These are phyloP conservation scores for Miscanthus lutarioriparius DNA, from an alignment of 176 grass and related monocot species.

Conservation along the genomic window DNA sequence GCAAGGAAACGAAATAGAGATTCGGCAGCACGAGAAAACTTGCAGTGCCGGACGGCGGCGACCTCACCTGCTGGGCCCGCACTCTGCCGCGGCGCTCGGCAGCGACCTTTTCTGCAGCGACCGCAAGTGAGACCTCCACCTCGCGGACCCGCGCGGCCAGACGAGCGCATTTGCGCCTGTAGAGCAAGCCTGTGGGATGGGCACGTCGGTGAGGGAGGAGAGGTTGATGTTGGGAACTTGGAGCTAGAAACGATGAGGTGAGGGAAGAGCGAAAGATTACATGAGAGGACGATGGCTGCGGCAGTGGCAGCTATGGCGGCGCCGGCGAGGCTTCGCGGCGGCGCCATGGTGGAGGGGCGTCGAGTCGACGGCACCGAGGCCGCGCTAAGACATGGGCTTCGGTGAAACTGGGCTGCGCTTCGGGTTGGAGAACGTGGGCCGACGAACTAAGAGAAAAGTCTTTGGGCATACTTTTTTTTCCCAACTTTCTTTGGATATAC, in stretches of 20 bases:
- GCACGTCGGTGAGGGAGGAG: background rate
- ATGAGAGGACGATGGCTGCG: constrained; percentile 41
- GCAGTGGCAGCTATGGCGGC: constrained; percentile 24
- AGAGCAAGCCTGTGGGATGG: constrained; percentile 45
- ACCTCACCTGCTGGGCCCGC: constrained; percentile 75
- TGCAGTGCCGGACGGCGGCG: background rate
- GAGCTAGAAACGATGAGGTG: background rate
- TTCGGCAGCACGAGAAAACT: background rate
- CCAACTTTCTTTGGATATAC: no score
- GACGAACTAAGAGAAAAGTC: background rate
- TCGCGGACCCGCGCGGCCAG: constrained; percentile 47
- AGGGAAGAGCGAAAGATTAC: constrained; percentile 24
- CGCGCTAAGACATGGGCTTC: background rate
- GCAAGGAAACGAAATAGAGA: background rate
- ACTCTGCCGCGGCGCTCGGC: constrained; percentile 81
- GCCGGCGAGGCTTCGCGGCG: constrained; percentile 33
- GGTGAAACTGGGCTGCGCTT: background rate
- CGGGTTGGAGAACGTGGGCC: background rate
- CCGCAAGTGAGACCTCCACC: constrained; percentile 52
- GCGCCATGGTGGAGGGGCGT: constrained; percentile 40
- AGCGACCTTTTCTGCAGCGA: constrained; percentile 53
- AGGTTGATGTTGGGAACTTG: background rate
- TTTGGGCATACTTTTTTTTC: no score
- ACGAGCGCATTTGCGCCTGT: constrained; percentile 46
- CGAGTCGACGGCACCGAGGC: background rate